A percentile compares a stretch with the other conserved stretches of the same genome.
These are phyloP conservation scores for Clavispora vitiphila DNA, from an alignment of 805 yeast genomes.

Conservation along the genomic window DNA sequence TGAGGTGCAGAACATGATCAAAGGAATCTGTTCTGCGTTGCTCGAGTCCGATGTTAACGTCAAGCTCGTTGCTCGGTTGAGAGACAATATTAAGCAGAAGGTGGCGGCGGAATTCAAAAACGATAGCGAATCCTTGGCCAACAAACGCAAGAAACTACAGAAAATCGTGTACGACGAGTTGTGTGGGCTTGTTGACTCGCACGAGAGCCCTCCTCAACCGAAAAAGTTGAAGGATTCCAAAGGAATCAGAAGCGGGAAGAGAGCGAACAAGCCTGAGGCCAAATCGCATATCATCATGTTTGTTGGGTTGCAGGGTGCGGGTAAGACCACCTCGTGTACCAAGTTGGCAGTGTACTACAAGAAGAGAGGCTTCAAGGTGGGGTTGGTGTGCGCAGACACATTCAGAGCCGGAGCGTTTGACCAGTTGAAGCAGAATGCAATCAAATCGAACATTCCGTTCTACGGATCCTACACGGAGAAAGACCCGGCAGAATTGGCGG, in stretches of 20 bases:
- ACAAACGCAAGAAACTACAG: constrained; percentile 78
- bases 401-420: constrained; percentile 99
- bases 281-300: constrained; percentile 76
- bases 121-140: constrained; percentile 43
- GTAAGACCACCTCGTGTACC: constrained; percentile 97
- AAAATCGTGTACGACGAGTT: constrained; percentile 93
- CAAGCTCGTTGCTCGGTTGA: constrained; percentile 68
- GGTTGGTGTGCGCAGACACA: constrained; percentile 97
- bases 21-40: constrained; percentile 85
- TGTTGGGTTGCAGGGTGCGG: constrained; percentile 98
- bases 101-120: constrained; percentile 54
- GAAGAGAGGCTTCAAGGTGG: constrained; percentile 89
- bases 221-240: constrained; percentile 55
- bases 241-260: constrained; percentile 24
- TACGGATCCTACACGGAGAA: constrained; percentile 94
- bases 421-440: constrained; percentile 95
- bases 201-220: constrained; percentile 65
- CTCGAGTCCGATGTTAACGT: constrained; percentile 94
- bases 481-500: constrained; percentile 89
- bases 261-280: constrained; percentile 12
- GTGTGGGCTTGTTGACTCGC: constrained; percentile 77
- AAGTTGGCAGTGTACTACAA: constrained; percentile 93
- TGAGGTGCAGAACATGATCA: constrained; percentile 53
- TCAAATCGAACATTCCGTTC: constrained; percentile 89
- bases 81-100: constrained; percentile 49